These are phyloP conservation scores for Calocybe cyanea DNA, from an alignment of 768 basidiomycete species.

Conservation along the genomic window DNA sequence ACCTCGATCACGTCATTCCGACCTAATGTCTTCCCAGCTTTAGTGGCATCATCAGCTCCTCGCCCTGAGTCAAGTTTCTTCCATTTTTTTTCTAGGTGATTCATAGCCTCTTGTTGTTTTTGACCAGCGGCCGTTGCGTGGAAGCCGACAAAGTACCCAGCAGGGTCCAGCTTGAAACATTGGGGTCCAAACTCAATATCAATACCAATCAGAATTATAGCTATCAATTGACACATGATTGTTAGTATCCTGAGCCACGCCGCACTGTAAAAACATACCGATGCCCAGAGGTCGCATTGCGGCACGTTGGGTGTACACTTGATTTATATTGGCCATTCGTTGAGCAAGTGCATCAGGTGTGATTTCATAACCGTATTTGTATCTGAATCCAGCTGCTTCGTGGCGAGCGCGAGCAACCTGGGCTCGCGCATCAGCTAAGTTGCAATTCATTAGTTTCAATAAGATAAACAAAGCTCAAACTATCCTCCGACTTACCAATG, in stretches of 20 bases:
- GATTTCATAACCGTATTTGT: constrained; percentile 98
- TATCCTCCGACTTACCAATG: constrained; percentile 55
- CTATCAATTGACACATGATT: constrained; percentile 34
- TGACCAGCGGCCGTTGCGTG: constrained; percentile 95
- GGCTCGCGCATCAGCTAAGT: constrained; percentile 82
- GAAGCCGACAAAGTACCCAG: constrained; percentile 98
- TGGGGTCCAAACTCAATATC: constrained; percentile 94
- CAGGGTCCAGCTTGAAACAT: constrained; percentile 96
- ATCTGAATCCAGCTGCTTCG: constrained; percentile 91
- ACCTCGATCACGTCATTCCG: constrained; percentile 90
- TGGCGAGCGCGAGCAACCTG: constrained; percentile 83
- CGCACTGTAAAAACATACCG: constrained; percentile 45
- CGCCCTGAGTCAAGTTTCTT: constrained; percentile 83
- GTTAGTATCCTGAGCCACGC: constrained; percentile 1
- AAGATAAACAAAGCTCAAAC: neutral
- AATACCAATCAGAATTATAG: constrained; percentile 93
- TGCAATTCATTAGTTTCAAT: neutral
- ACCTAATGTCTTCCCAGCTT: constrained; percentile 69
- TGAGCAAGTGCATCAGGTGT: constrained; percentile 95
- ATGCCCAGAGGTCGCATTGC: constrained; percentile 97
- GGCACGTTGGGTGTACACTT: constrained; percentile 97
- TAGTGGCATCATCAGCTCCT: constrained; percentile 75
- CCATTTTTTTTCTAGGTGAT: constrained; percentile 98
- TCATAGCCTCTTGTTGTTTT: constrained; percentile 99
- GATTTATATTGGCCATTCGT: constrained; percentile 95